Conservation (phyloP, 306 rosid species). For the Gillenia trifoliata region DNA sequence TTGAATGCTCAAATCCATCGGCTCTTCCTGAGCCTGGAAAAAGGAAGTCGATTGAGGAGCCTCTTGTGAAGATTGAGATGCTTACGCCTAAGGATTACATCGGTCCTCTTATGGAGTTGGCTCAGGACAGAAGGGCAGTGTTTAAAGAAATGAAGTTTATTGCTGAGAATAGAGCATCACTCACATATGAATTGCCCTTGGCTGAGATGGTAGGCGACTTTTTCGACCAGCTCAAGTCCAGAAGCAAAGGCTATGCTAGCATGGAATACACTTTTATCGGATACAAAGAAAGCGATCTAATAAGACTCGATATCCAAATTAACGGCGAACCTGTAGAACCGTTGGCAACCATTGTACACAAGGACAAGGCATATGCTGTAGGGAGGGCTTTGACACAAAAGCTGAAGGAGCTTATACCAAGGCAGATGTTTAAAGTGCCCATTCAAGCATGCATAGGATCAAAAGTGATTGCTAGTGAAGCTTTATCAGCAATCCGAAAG, state of each 20-base stretch:
- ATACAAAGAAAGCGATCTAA: conserved; percentile 67
- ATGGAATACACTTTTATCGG: conserved; percentile 78
- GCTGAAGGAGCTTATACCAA: conserved; percentile 94
- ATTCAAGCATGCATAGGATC: conserved; percentile 92
- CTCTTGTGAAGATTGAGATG: conserved; percentile 86
- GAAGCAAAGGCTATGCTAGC: conserved; percentile 96
- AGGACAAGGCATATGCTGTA: conserved; percentile 79
- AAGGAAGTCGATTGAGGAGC: conserved; percentile 79
- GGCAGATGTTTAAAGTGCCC: conserved; percentile 96
- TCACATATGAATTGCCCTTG: conserved; percentile 67
- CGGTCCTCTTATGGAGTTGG: conserved; percentile 87
- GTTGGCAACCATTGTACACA: conserved; percentile 81
- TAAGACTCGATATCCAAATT: conserved; percentile 83
- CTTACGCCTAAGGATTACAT: conserved; percentile 89
- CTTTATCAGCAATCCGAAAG: conserved; percentile 87
- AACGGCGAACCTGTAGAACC: conserved; percentile 88
- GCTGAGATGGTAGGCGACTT: conserved; percentile 94
- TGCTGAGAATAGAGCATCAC: conserved; percentile 74
- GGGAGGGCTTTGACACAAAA: conserved; percentile 92
- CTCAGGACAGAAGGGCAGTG: conserved; percentile 91
- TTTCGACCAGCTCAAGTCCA: conserved; percentile 95
- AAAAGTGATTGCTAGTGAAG: conserved; percentile 86
- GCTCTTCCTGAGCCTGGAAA: conserved; percentile 72
- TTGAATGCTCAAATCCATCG: conserved; percentile 81
- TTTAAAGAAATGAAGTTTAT: conserved; percentile 90